phyloP scores from a whole-genome alignment of 75 land plant species.

The Cupressus sempervirens region DNA sequence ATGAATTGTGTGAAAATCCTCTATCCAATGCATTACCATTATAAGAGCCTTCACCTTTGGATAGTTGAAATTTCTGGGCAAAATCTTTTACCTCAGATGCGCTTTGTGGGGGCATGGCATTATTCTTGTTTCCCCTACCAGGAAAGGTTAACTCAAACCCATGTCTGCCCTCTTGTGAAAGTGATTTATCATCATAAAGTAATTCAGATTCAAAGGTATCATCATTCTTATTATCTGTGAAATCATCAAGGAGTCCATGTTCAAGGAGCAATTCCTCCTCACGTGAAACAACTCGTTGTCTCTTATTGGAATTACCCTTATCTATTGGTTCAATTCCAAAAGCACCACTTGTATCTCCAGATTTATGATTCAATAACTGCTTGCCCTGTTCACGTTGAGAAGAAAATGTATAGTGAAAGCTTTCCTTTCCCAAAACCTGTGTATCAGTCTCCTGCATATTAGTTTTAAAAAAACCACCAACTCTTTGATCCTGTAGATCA shows the following conservation, averaged over 20 bases:
- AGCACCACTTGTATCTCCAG: neutral
- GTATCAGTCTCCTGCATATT: neutral
- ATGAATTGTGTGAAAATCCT: neutral
- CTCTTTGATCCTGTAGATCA: neutral
- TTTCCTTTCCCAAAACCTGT: conserved; percentile 1
- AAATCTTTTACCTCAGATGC: neutral
- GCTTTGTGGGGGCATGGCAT: neutral
- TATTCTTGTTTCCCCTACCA: neutral
- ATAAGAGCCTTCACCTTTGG: neutral
- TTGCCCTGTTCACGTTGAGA: neutral
- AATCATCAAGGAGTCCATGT: conserved; percentile 12
- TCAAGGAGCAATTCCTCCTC: conserved; percentile 14
- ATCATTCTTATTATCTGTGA: neutral
- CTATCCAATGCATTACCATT: neutral
- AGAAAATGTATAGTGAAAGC: neutral
- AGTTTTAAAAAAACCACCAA: neutral
- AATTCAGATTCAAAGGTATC: neutral
- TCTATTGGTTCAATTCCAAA: neutral
- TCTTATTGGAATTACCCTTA: neutral
- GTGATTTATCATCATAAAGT: neutral
- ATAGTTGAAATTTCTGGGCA: neutral
- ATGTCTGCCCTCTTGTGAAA: neutral
- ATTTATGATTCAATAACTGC: neutral
- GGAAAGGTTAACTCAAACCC: neutral
- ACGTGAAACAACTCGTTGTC: neutral